Percentiles rank a stretch among this genome's conserved stretches.
phyloP scores from a whole-genome alignment of 1,284 basidiomycete genomes.

The Ustilago hordei region DNA sequence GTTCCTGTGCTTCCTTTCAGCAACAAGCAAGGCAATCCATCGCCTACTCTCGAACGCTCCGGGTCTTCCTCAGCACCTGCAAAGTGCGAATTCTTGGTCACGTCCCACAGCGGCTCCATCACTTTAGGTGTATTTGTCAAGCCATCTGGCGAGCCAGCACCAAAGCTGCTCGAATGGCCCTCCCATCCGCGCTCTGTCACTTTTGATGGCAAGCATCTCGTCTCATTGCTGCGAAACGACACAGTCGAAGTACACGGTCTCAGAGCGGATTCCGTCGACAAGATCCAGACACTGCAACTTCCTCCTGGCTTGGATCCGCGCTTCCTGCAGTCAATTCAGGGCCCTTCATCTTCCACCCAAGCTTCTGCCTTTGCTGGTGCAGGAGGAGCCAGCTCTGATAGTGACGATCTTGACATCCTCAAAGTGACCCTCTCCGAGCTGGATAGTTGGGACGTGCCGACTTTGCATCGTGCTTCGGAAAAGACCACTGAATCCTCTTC shows the following conservation, averaged over 20 bases:
- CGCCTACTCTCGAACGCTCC: slow-evolving; percentile 15
- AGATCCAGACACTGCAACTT: slow-evolving; percentile 46
- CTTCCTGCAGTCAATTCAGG: slow-evolving; percentile 40
- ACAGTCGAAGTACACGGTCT: slow-evolving; percentile 60
- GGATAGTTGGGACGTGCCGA: background rate
- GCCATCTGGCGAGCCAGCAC: slow-evolving; percentile 62
- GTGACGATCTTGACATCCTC: slow-evolving; percentile 23
- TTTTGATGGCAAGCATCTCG: slow-evolving; percentile 46
- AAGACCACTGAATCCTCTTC: slow-evolving; percentile 2
- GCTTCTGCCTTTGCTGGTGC: background rate
- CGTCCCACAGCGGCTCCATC: slow-evolving; percentile 59
- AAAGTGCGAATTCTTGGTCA: slow-evolving; percentile 64
- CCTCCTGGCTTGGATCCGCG: slow-evolving; percentile 58
- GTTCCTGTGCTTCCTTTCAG: slow-evolving; percentile 22
- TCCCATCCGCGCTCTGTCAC: slow-evolving; percentile 65
- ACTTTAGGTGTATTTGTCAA: slow-evolving; percentile 67
- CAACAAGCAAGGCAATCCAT: slow-evolving; percentile 21
- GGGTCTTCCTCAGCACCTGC: background rate
- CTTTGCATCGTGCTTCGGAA: slow-evolving; percentile 21
- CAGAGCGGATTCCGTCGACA: slow-evolving; percentile 34
- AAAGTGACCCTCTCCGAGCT: slow-evolving; percentile 25
- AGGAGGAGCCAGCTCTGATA: background rate
- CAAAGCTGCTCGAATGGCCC: slow-evolving; percentile 67
- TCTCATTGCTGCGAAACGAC: slow-evolving; percentile 64
- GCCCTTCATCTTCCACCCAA: background rate